Evolutionary conservation across 192 early-diverging fungal species (phyloP).

Genomic region (Backusella luteola): DNA sequence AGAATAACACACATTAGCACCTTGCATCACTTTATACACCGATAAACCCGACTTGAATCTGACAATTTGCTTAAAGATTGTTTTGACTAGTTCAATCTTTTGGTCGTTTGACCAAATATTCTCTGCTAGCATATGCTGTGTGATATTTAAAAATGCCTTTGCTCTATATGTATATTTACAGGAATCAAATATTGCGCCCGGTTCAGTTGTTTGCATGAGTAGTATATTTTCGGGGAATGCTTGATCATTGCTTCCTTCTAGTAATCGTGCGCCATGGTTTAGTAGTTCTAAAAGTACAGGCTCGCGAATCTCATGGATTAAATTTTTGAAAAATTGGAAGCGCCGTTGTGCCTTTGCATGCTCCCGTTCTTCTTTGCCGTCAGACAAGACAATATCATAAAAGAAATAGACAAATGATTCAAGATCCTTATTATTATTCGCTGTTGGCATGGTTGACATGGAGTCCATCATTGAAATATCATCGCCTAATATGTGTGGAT

Average conservation of each 20-base stretch:
- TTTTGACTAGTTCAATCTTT: constrained; percentile 45
- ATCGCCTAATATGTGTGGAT: constrained; percentile 29
- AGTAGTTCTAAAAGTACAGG: constrained; percentile 25
- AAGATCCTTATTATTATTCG: constrained; percentile 25
- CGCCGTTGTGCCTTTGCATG: constrained; percentile 14
- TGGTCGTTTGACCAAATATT: constrained; percentile 38
- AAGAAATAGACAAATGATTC: constrained; percentile 35
- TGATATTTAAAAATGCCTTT: constrained; percentile 39
- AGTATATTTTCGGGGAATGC: constrained; percentile 24
- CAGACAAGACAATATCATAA: constrained; percentile 31
- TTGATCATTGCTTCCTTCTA: constrained; percentile 17
- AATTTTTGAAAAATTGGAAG: constrained; percentile 31
- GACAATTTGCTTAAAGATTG: constrained; percentile 42
- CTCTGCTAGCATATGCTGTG: constrained; percentile 45
- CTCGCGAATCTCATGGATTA: constrained; percentile 32
- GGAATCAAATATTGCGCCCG: constrained; percentile 19
- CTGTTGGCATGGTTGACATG: background rate
- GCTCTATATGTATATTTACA: constrained; percentile 20
- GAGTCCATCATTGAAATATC: constrained; percentile 10
- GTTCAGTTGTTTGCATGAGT: constrained; percentile 11
- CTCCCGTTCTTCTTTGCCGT: constrained; percentile 2
- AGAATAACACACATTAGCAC: constrained; percentile 39
- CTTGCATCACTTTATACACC: constrained; percentile 52
- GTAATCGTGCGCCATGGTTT: constrained; percentile 22
- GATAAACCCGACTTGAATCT: constrained; percentile 35